phyloP scores from a whole-genome alignment of 345 rosid genomes.

The Psidium guajava region DNA sequence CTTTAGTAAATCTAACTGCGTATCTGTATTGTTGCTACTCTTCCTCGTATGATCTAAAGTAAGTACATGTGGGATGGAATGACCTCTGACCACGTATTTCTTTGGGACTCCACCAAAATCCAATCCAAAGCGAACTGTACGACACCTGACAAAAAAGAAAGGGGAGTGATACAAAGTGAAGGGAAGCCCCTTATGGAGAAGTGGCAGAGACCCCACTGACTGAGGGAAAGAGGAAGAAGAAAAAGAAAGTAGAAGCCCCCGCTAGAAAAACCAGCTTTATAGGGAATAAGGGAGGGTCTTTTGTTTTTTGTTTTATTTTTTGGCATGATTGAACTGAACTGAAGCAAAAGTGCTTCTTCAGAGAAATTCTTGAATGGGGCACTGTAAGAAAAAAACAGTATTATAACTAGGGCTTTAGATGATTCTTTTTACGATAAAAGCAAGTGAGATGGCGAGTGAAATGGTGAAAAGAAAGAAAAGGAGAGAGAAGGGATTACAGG shows the following conservation, averaged over 20 bases:
- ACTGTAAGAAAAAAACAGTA: neutral
- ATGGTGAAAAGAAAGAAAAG: neutral
- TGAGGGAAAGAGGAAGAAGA: slow-evolving; percentile 3
- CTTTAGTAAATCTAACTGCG: neutral
- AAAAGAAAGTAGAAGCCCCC: neutral
- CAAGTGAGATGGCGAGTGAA: neutral
- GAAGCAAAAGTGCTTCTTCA: slow-evolving; percentile 7
- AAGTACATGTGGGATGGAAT: slow-evolving; percentile 10
- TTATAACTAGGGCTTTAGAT: neutral
- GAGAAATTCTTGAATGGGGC: neutral
- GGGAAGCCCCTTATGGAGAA: slow-evolving; percentile 14
- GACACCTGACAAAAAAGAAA: slow-evolving; percentile 2
- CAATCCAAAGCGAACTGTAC: neutral
- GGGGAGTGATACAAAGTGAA: slow-evolving; percentile 22
- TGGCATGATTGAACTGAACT: slow-evolving; percentile 42
- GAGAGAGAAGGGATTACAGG: neutral
- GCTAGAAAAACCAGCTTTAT: slow-evolving; percentile 28
- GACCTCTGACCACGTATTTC: slow-evolving; percentile 11
- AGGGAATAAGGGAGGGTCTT: slow-evolving; percentile 35
- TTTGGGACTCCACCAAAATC: neutral
- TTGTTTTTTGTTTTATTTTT: neutral
- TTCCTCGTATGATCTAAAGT: neutral
- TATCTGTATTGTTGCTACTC: neutral
- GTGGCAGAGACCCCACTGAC: slow-evolving; percentile 25
- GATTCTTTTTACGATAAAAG: neutral